Evolutionary conservation across 805 yeast species (phyloP), one percentile per base, ranked within the genome.

Genomic region (Metschnikowia corniflorae): DNA sequence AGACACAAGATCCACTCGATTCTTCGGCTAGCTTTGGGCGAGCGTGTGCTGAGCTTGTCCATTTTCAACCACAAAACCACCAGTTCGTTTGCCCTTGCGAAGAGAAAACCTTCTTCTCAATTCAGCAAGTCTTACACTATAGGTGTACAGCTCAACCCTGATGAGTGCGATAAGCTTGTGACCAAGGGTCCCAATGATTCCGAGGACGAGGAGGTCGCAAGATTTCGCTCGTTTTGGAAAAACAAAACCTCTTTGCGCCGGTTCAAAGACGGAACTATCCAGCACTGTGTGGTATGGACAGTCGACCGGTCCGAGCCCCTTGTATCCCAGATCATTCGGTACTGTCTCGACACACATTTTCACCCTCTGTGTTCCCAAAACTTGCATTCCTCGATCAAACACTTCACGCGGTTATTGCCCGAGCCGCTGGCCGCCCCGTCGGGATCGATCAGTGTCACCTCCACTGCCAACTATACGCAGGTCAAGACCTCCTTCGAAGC

Each of bases 191-290:
- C 97, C 7, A 62, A 68, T 25, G 57, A 53, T 29, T 68, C 68
- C 10, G 75, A 75, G 26, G 71, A 75, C 26, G 83, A 77, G 21
- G 64, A 65, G 27, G 78, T 71, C 12, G 65, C 74, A 6, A 70
- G 73, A 37, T 93, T 93, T 65, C 77, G 84, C 47, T 64, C 76
- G 5, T 89, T 93, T 55, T 93, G 99, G 99, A 97, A 97, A 8
- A 54, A 74, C 7, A 82, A 77, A 47, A 79, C 95, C 0, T 86
- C 93, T 10, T 69, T 93, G 38, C 78, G 99, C 68, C 78, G 93
- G 57, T 93, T 91, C 66, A 88, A 86, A 54, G 96, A 93, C 61
- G 97, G 97, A 25, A 70, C 82, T 4, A 88, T 93, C 42, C 81
- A 78, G 44, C 94, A 93, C 61, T 85, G 95, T 57, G 94, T 93